A percentile compares a stretch with the other conserved stretches of the same genome.
These are phyloP conservation scores for Spergularia bocconei DNA, from an alignment of 148 eudicot species.

Conservation along the genomic window DNA sequence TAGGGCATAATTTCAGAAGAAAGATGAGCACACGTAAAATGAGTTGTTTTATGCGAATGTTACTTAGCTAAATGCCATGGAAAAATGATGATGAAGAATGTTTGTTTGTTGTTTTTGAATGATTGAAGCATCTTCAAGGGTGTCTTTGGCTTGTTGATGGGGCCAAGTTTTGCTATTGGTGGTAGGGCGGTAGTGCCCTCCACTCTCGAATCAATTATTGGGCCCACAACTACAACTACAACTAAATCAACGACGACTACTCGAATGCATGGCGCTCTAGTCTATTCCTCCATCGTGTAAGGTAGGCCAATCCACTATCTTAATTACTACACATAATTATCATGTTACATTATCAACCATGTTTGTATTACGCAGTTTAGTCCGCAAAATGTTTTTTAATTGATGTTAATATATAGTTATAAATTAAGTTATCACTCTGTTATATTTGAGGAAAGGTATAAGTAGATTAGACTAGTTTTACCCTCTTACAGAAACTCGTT, in stretches of 20 bases:
- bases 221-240: slow-evolving; percentile 21
- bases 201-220: slow-evolving; percentile 26
- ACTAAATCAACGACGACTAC: not conserved
- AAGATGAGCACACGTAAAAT: slow-evolving; percentile 11
- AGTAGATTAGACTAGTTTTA: too few species aligned
- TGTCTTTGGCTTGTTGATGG: slow-evolving; percentile 6
- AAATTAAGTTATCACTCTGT: too few species aligned
- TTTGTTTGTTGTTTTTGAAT: slow-evolving; percentile 29
- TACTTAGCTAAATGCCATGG: slow-evolving; percentile 8
- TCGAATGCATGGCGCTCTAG: slow-evolving; percentile 20
- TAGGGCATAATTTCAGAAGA: slow-evolving; percentile 12
- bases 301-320: slow-evolving; percentile 24
- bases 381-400: too few species aligned
- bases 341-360: too few species aligned
- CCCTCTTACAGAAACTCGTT: too few species aligned
- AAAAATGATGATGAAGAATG: slow-evolving; percentile 30
- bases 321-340: not conserved
- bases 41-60: slow-evolving; percentile 7
- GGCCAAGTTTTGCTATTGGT: slow-evolving; percentile 2
- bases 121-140: slow-evolving; percentile 36
- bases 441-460: too few species aligned
- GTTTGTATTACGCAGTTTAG: too few species aligned
- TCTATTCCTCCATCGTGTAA: slow-evolving; percentile 18
- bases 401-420: too few species aligned
- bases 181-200: slow-evolving; percentile 29